These are phyloP conservation scores for Zoysia japonica DNA, from an alignment of 176 grass and related monocot species.

Conservation along the genomic window DNA sequence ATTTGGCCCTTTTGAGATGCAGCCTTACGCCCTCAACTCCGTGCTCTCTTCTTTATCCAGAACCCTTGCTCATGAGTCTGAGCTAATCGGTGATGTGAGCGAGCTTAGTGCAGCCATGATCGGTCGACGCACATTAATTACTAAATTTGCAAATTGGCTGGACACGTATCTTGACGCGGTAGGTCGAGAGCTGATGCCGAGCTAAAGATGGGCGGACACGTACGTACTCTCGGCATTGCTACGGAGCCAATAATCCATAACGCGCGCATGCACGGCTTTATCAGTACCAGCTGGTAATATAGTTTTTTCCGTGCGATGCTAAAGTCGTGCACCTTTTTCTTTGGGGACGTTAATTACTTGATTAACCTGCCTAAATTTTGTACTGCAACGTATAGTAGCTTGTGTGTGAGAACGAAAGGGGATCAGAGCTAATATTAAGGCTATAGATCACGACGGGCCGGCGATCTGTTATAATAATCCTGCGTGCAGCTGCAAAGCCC, in stretches of 20 bases:
- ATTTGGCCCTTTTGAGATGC: conserved; percentile 49
- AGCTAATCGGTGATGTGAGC: conserved; percentile 12
- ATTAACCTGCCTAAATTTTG: conserved; percentile 1
- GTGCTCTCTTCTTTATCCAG: neutral
- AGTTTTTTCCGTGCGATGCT: conserved; percentile 1
- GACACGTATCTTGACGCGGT: conserved; percentile 51
- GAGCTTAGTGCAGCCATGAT: conserved; percentile 13
- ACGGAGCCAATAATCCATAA: neutral
- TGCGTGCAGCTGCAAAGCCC: neutral
- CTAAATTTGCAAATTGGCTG: neutral
- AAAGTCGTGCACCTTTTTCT: conserved; percentile 47
- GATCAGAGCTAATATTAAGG: neutral
- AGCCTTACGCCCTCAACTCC: conserved; percentile 13
- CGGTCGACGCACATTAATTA: neutral
- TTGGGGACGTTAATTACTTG: conserved; percentile 29
- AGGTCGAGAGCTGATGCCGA: conserved; percentile 16
- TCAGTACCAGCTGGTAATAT: conserved; percentile 1
- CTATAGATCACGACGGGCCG: neutral
- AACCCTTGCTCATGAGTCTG: neutral
- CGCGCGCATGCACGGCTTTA: neutral
- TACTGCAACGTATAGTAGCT: neutral
- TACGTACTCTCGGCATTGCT: neutral
- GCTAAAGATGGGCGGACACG: conserved; percentile 20
- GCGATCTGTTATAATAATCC: neutral
- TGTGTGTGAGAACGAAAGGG: neutral